Evolutionary conservation across 1,284 basidiomycete genomes (phyloP), one percentile per base, ranked within the genome.

Genomic region (Amylostereum chailletii): DNA sequence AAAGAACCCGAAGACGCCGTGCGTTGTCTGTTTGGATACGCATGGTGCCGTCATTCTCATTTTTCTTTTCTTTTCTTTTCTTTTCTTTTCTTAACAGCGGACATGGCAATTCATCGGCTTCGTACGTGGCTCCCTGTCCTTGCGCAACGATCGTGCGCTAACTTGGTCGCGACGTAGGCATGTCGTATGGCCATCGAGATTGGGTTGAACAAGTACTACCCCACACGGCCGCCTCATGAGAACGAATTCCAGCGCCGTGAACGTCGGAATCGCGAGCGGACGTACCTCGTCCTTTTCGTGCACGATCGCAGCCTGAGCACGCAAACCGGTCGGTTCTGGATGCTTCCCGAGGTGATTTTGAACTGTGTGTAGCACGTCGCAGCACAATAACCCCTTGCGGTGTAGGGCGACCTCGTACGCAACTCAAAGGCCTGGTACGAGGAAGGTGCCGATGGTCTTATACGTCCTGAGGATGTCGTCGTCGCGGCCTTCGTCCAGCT

Each of bases 31-130:
- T 51, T 54, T 46, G 19, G 19, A 19, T 19, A 1, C 44, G 26
- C 51, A 41, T 19, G 19, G 50, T 37, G 34, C 51, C 46, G 49
- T 42, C 36, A 49, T 26, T 4, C 6, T 30, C 19, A 19, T 45
- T 42, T n/a, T n/a, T n/a, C n/a, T n/a, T n/a, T n/a, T n/a, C n/a
- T n/a, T n/a, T 7, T n/a, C 11, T 45, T 53, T 19, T 30, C 46
- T 5, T 10, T 48, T 27, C 42, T 42, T 19, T 36, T 29, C 27
- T 33, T 57, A 34, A 32, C 59, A 86, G 84, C 77, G 83, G 41
- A 89, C 86, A 7, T 90, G 87, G 86, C 84, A 77, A 45, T 90
- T 85, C 62, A 87, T 90, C 59, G 87, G 87, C 53, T 86, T 87
- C 65, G 87, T 84, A 62, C 62, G 79, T 62, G 19, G 19, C 19